Conservation (phyloP, 441 rosid species). For the Corymbia calophylla region DNA sequence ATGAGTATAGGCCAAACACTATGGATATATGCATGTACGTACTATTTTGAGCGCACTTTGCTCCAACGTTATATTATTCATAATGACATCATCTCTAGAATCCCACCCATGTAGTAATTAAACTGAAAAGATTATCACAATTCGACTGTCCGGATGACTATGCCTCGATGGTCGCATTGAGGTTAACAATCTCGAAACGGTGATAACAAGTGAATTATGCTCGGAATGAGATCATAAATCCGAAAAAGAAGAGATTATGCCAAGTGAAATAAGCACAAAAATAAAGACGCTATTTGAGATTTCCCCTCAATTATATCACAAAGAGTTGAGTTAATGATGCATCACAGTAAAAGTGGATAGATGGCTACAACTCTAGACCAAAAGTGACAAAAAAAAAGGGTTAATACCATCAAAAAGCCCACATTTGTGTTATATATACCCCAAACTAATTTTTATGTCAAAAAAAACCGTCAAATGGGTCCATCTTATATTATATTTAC, state of each 20-base stretch:
- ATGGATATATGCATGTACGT: neutral
- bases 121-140: neutral
- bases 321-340: neutral
- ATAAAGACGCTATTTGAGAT: neutral
- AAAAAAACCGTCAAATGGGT: accelerated
- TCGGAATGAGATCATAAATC: neutral
- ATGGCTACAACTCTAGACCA: neutral
- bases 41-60: neutral
- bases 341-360: neutral
- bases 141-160: neutral
- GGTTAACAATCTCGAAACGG: neutral
- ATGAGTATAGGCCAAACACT: neutral
- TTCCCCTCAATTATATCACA: neutral
- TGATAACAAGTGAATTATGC: neutral
- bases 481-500: neutral
- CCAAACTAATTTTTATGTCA: neutral
- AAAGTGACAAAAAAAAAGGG: neutral
- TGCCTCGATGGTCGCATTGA: neutral
- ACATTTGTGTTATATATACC: neutral
- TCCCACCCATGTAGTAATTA: accelerated
- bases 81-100: neutral
- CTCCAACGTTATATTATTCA: accelerated
- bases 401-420: neutral
- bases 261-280: neutral
- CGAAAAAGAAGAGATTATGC: neutral